phyloP scores from a whole-genome alignment of 345 rosid species.

The Jatropha curcas region DNA sequence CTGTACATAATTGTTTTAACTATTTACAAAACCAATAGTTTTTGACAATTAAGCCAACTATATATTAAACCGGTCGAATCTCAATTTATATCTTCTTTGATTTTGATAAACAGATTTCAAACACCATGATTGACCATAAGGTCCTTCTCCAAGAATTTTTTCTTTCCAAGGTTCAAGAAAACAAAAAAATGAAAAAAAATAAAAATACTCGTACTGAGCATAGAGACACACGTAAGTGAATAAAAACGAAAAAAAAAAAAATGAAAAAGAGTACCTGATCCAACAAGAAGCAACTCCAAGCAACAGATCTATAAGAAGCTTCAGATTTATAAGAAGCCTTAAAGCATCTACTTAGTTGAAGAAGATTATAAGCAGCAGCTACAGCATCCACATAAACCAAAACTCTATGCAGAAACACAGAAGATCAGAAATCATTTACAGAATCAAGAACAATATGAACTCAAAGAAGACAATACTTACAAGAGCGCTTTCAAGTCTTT shows the following conservation, averaged over 20 bases:
- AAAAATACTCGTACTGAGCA: too few relatives aligned
- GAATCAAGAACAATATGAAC: neutral
- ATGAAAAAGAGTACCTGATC: constrained; percentile 54
- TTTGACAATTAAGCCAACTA: too few relatives aligned
- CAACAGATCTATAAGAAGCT: constrained; percentile 30
- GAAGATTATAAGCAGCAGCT: constrained; percentile 59
- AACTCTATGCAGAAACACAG: constrained; percentile 20
- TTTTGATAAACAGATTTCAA: too few relatives aligned
- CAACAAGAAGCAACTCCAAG: constrained; percentile 49
- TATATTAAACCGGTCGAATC: too few relatives aligned
- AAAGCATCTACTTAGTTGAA: constrained; percentile 42
- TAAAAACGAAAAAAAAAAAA: neutral
- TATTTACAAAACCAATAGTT: too few relatives aligned
- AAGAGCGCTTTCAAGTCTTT: constrained; percentile 41
- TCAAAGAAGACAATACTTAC: constrained; percentile 35
- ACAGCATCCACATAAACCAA: constrained; percentile 44
- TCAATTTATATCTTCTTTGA: too few relatives aligned
- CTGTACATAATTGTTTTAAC: too few relatives aligned
- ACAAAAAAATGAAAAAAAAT: too few relatives aligned
- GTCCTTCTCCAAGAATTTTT: too few relatives aligned
- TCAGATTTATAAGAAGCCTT: constrained; percentile 27
- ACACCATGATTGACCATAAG: too few relatives aligned
- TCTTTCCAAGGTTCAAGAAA: too few relatives aligned
- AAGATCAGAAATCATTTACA: neutral
- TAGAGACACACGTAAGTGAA: too few relatives aligned